phyloP scores from a whole-genome alignment of 2,329 filamentous ascomycete genomes.

The Botrytis cinerea region DNA sequence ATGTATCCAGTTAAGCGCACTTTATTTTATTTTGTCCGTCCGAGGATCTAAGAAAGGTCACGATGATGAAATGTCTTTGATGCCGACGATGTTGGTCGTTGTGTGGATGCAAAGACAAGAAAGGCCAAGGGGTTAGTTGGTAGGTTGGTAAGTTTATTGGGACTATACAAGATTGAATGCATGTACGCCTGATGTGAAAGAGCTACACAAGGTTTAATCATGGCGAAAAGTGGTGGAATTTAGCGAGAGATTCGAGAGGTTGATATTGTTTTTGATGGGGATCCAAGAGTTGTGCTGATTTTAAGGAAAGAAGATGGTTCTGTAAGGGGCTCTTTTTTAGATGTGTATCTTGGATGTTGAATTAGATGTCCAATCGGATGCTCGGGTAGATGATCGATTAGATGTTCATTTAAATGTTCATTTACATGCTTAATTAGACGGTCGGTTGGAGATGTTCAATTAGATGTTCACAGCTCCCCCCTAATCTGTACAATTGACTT shows the following conservation, averaged over 20 bases:
- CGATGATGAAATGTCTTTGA: conserved; percentile 2
- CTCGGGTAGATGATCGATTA: neutral
- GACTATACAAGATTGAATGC: neutral
- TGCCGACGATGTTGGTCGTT: neutral
- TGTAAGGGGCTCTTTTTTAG: neutral
- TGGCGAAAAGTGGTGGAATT: neutral
- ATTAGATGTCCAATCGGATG: neutral
- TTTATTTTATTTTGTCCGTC: neutral
- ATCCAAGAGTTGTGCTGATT: no score
- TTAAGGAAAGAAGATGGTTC: neutral
- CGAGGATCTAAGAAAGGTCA: neutral
- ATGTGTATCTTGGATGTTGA: neutral
- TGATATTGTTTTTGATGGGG: neutral
- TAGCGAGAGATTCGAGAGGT: neutral
- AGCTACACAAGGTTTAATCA: neutral
- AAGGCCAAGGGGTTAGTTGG: neutral
- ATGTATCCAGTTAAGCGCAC: neutral
- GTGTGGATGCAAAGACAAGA: neutral
- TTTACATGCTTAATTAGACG: neutral
- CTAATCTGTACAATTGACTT: neutral
- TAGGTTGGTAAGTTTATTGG: neutral
- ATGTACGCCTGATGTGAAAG: neutral
- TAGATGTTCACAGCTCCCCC: neutral
- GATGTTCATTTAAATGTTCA: neutral
- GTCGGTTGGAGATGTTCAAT: no score